A percentile compares a stretch with the other conserved stretches of the same genome.
phyloP scores from a whole-genome alignment of 2,329 filamentous ascomycete genomes.

The Pseudocercospora fuligena region DNA sequence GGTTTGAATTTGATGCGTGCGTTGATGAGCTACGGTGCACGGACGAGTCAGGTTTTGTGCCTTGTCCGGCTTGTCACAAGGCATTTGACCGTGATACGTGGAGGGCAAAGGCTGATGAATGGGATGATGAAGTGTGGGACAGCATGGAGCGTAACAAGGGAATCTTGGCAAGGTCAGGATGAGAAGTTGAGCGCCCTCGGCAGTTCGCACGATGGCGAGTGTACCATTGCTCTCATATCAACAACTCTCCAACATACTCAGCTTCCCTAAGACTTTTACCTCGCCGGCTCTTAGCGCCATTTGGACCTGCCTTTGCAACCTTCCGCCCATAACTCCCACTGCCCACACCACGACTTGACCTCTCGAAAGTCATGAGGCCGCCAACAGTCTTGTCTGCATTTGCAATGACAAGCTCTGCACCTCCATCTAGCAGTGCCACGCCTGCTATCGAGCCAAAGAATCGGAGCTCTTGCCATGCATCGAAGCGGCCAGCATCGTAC shows the following conservation, averaged over 20 bases:
- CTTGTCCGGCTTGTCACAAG: no score
- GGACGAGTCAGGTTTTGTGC: no score
- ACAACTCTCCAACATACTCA: neutral
- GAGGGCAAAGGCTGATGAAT: no score
- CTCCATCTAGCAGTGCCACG: slow-evolving; percentile 68
- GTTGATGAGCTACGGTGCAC: no score
- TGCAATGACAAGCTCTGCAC: slow-evolving; percentile 69
- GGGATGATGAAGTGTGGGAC: no score
- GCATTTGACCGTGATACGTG: no score
- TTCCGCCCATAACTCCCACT: slow-evolving; percentile 10
- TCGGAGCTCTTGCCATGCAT: slow-evolving; percentile 65
- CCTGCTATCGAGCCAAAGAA: slow-evolving; percentile 78
- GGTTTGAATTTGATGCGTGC: no score
- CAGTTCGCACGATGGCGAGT: no score
- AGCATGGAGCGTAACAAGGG: no score
- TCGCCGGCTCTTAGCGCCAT: neutral
- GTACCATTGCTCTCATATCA: neutral
- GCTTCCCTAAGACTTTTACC: neutral
- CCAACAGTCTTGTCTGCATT: slow-evolving; percentile 51
- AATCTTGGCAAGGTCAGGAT: no score
- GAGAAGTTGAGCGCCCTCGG: no score
- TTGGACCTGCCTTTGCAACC: neutral
- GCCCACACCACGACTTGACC: slow-evolving; percentile 14
- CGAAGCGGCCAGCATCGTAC: slow-evolving; percentile 51
- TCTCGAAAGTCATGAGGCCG: slow-evolving; percentile 28